These are phyloP conservation scores for Candida arabinofermentans DNA, from an alignment of 805 yeast species.

Conservation along the genomic window DNA sequence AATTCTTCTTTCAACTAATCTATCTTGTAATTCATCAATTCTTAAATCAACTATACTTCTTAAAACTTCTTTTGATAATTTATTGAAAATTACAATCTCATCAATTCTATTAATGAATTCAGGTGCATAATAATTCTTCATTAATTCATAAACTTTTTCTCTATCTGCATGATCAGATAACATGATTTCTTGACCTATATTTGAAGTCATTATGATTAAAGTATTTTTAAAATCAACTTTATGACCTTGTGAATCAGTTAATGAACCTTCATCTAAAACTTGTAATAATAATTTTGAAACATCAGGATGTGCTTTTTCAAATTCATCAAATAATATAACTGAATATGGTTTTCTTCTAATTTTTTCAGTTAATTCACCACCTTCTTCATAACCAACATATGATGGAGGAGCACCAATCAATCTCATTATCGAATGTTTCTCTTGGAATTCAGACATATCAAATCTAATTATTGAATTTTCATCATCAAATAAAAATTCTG, in stretches of 20 bases:
- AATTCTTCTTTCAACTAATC: slow-evolving; percentile 78
- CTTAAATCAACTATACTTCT: slow-evolving; percentile 82
- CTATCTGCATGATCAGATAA: slow-evolving; percentile 60
- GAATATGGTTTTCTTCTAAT: slow-evolving; percentile 93
- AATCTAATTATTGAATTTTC: slow-evolving; percentile 83
- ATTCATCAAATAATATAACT: slow-evolving; percentile 90
- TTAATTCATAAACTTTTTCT: slow-evolving; percentile 56
- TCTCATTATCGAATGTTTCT: slow-evolving; percentile 84
- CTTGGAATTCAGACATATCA: slow-evolving; percentile 98
- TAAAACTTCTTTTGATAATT: slow-evolving; percentile 73
- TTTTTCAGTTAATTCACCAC: slow-evolving; percentile 95
- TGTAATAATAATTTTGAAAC: slow-evolving; percentile 87
- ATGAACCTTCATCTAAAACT: slow-evolving; percentile 90
- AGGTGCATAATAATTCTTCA: slow-evolving; percentile 80
- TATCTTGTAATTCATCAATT: slow-evolving; percentile 71
- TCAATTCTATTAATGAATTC: slow-evolving; percentile 94
- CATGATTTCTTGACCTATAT: slow-evolving; percentile 90
- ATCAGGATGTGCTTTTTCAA: slow-evolving; percentile 96
- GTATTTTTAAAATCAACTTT: slow-evolving; percentile 93
- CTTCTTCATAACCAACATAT: slow-evolving; percentile 92
- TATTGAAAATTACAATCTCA: slow-evolving; percentile 89
- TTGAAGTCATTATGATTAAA: slow-evolving; percentile 93
- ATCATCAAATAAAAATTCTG: slow-evolving; percentile 89
- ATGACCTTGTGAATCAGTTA: slow-evolving; percentile 94
- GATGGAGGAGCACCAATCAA: slow-evolving; percentile 98